Evolutionary conservation across 805 yeast species (phyloP).

Genomic region (Deakozyma indianensis): DNA sequence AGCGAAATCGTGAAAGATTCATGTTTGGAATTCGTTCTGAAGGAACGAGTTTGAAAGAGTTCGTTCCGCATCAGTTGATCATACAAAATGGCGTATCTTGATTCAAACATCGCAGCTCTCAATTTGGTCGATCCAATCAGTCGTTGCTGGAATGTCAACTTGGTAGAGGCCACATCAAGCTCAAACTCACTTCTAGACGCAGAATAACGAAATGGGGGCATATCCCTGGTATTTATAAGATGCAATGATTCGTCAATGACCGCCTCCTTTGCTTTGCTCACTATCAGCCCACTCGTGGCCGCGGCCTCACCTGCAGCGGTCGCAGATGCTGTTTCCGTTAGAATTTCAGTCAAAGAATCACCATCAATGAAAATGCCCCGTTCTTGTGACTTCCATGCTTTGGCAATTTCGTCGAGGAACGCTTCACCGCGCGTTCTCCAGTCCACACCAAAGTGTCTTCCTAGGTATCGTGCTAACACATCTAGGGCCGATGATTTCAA

Average conservation of each 20-base stretch:
- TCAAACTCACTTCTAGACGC: conserved; percentile 46
- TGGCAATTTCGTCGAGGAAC: conserved; percentile 65
- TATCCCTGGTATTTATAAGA: conserved; percentile 47
- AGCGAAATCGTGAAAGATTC: conserved; percentile 34
- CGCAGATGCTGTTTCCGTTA: conserved; percentile 37
- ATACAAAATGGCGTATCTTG: conserved; percentile 46
- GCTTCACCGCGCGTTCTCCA: conserved; percentile 62
- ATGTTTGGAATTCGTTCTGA: conserved; percentile 19
- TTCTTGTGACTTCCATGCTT: conserved; percentile 78
- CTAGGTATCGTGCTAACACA: conserved; percentile 59
- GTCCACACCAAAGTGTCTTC: conserved; percentile 64
- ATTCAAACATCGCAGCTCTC: conserved; percentile 16
- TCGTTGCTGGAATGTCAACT: conserved; percentile 2
- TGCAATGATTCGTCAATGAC: conserved; percentile 49
- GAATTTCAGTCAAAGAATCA: conserved; percentile 45
- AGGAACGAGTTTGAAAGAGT: conserved; percentile 41
- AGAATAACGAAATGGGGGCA: conserved; percentile 54
- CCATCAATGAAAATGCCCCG: conserved; percentile 79
- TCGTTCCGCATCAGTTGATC: conserved; percentile 71
- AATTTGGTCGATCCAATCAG: conserved; percentile 13
- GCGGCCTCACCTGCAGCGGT: conserved; percentile 3
- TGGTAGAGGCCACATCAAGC: conserved; percentile 8
- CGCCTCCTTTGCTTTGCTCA: neutral
- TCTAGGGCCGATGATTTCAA: conserved; percentile 74
- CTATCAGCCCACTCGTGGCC: neutral